Conservation (phyloP, 2,329 filamentous ascomycete genomes). For the Neopestalotiopsis sp. region DNA sequence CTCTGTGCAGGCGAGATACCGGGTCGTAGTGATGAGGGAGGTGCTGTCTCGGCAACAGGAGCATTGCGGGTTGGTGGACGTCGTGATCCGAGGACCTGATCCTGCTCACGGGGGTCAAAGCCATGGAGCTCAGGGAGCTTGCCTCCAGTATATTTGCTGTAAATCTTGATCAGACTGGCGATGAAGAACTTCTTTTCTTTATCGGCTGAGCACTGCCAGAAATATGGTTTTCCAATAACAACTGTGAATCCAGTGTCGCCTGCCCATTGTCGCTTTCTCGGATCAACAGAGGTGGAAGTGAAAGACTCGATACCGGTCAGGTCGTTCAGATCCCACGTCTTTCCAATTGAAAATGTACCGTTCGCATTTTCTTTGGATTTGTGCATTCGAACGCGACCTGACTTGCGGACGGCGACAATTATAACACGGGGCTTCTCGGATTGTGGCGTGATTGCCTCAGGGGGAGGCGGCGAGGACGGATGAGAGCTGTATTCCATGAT, state of each 20-base stretch:
- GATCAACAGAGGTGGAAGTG: slow-evolving; percentile 62
- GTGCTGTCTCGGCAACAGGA: slow-evolving; percentile 28
- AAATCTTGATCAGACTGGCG: slow-evolving; percentile 94
- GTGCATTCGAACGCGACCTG: slow-evolving; percentile 91
- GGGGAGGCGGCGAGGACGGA: slow-evolving; percentile 84
- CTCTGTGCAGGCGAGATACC: not conserved
- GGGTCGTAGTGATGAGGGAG: not conserved
- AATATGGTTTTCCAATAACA: slow-evolving; percentile 92
- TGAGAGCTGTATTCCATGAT: slow-evolving; percentile 86
- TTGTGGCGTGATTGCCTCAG: slow-evolving; percentile 70
- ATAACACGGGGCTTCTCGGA: slow-evolving; percentile 90
- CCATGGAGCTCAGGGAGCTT: slow-evolving; percentile 79
- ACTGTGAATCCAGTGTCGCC: slow-evolving; percentile 85
- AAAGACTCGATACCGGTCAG: slow-evolving; percentile 84
- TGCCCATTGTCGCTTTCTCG: slow-evolving; percentile 76
- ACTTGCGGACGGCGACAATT: slow-evolving; percentile 90
- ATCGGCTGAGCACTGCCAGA: slow-evolving; percentile 90
- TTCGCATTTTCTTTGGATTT: slow-evolving; percentile 96
- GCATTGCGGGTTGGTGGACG: slow-evolving; percentile 42
- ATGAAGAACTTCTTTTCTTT: slow-evolving; percentile 99
- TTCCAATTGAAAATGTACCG: slow-evolving; percentile 94
- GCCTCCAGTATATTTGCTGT: slow-evolving; percentile 92
- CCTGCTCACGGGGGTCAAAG: slow-evolving; percentile 81
- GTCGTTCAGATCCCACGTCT: slow-evolving; percentile 97
- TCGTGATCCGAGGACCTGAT: slow-evolving; percentile 71